phyloP scores from a whole-genome alignment of 345 rosid species.

The Cardamine occulta region DNA sequence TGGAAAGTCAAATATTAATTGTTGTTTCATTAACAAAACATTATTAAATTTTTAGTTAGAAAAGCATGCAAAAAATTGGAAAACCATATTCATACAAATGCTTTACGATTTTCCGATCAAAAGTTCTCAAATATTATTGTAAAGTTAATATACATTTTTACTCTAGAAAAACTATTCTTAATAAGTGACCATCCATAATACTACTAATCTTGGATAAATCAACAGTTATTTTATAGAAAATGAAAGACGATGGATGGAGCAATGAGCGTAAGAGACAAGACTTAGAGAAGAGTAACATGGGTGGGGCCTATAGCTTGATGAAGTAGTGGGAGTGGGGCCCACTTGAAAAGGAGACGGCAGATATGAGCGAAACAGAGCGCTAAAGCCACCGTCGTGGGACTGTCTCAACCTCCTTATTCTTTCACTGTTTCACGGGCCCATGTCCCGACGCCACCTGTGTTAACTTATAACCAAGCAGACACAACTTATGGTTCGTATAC shows the following conservation, averaged over 20 bases:
- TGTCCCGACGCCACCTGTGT: slow-evolving; percentile 27
- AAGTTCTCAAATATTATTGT: neutral
- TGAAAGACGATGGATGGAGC: neutral
- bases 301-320: slow-evolving; percentile 10
- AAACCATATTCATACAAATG: neutral
- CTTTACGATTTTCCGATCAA: neutral
- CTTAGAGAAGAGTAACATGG: slow-evolving; percentile 28
- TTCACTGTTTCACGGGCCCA: slow-evolving; percentile 27
- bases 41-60: neutral
- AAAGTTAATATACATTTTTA: neutral
- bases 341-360: slow-evolving; percentile 31
- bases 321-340: slow-evolving; percentile 2
- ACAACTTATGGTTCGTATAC: slow-evolving; percentile 8
- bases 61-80: neutral
- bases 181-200: neutral
- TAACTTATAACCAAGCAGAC: slow-evolving; percentile 17
- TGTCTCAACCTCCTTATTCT: slow-evolving; percentile 18
- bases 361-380: slow-evolving; percentile 24
- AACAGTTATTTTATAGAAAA: neutral
- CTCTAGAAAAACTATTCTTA: neutral
- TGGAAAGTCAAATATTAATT: neutral
- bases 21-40: neutral
- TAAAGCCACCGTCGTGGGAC: slow-evolving; percentile 35
- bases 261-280: slow-evolving; percentile 25
- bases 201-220: neutral